phyloP scores from a whole-genome alignment of 768 basidiomycete species.

The Boletus subcaerulescens region DNA sequence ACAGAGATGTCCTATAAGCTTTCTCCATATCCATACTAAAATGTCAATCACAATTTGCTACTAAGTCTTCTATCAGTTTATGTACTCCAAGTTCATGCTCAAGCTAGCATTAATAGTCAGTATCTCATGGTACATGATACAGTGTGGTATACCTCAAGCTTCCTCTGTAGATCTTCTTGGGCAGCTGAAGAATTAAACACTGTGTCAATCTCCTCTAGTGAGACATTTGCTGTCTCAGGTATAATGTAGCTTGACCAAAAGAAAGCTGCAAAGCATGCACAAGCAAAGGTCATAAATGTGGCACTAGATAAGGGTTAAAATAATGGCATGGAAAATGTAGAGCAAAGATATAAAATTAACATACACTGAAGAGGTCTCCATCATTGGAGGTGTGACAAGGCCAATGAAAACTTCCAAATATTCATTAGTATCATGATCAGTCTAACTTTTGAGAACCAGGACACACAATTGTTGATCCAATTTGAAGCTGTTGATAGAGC shows the following conservation, averaged over 20 bases:
- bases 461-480: conserved; percentile 78
- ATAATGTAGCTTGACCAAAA: conserved; percentile 68
- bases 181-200: conserved; percentile 62
- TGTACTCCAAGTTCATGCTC: conserved; percentile 55
- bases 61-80: conserved; percentile 41
- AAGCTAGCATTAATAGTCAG: conserved; percentile 39
- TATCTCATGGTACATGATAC: background rate
- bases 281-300: conserved; percentile 67
- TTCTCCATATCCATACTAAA: too few relatives aligned
- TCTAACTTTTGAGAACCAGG: background rate
- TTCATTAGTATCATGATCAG: conserved; percentile 1
- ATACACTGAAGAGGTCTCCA: conserved; percentile 59
- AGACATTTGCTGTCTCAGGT: conserved; percentile 75
- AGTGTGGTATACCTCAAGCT: conserved; percentile 44
- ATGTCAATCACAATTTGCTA: conserved; percentile 13
- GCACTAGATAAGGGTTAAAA: conserved; percentile 35
- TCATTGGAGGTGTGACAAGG: conserved; percentile 62
- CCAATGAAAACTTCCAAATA: conserved; percentile 63
- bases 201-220: conserved; percentile 73
- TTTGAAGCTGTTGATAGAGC: conserved; percentile 82
- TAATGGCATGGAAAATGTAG: background rate
- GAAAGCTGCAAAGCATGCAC: conserved; percentile 63
- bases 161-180: conserved; percentile 48
- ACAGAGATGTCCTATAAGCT: too few relatives aligned
- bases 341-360: conserved; percentile 10